Percentiles rank a stretch among this genome's conserved stretches.
Evolutionary conservation across 1,139 yeast genomes (phyloP).

Genomic region (Suhomyces taliae): DNA sequence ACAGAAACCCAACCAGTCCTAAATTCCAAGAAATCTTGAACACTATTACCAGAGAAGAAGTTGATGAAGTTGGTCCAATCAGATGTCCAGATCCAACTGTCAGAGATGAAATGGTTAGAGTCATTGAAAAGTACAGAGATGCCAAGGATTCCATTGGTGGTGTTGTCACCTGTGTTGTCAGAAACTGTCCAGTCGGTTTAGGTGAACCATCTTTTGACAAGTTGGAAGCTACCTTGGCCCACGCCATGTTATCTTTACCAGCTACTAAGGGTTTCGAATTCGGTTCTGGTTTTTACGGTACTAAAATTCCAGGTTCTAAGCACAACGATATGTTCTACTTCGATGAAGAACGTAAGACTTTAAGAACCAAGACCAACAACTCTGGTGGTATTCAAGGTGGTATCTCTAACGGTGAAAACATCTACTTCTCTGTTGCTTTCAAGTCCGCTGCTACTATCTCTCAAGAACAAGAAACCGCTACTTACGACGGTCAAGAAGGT

Average conservation of each 20-base stretch:
- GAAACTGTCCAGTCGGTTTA: constrained; percentile 89
- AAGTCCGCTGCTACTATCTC: constrained; percentile 97
- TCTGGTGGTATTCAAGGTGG: constrained; percentile 99
- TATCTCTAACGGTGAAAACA: constrained; percentile 91
- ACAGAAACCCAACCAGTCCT: constrained; percentile 66
- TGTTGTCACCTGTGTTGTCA: constrained; percentile 92
- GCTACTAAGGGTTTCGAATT: constrained; percentile 98
- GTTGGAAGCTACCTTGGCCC: constrained; percentile 90
- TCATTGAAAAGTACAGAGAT: constrained; percentile 85
- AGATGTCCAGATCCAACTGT: constrained; percentile 84
- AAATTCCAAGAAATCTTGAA: constrained; percentile 65
- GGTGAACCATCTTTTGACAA: constrained; percentile 99
- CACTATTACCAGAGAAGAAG: constrained; percentile 82
- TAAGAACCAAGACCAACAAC: constrained; percentile 86
- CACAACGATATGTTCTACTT: constrained; percentile 86
- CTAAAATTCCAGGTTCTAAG: constrained; percentile 84
- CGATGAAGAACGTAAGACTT: constrained; percentile 53
- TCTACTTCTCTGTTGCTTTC: constrained; percentile 93
- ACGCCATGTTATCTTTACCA: constrained; percentile 96
- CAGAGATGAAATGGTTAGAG: constrained; percentile 79
- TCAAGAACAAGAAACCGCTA: constrained; percentile 84
- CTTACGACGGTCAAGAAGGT: constrained; percentile 86
- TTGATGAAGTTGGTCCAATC: constrained; percentile 85
- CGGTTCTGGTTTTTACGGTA: constrained; percentile 94
- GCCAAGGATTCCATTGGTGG: constrained; percentile 95